phyloP scores from a whole-genome alignment of 192 early-diverging fungal species.

The Coemansia sp. region DNA sequence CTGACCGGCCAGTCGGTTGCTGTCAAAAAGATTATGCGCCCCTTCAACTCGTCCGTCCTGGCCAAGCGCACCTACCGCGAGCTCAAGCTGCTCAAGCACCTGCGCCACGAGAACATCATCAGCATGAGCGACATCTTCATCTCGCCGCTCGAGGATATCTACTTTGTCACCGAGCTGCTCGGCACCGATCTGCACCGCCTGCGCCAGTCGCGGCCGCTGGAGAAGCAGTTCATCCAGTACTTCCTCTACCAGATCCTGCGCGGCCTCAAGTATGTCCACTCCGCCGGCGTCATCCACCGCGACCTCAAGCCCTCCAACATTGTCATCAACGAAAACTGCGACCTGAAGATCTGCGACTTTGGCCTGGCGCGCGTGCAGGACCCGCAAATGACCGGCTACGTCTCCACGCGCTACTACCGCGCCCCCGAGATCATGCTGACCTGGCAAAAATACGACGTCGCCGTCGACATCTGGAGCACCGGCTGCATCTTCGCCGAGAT shows the following conservation, averaged over 20 bases:
- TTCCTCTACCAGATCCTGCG: slow-evolving; percentile 96
- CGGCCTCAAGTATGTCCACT: slow-evolving; percentile 91
- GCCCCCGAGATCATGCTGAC: slow-evolving; percentile 98
- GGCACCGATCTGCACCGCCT: slow-evolving; percentile 95
- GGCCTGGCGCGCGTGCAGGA: slow-evolving; percentile 93
- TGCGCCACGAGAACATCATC: slow-evolving; percentile 96
- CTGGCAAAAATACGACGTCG: slow-evolving; percentile 95
- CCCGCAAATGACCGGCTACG: slow-evolving; percentile 97
- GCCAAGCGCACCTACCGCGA: slow-evolving; percentile 95
- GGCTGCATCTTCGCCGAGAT: slow-evolving; percentile 96
- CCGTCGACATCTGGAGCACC: slow-evolving; percentile 92
- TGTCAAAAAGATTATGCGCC: slow-evolving; percentile 96
- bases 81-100: slow-evolving; percentile 86
- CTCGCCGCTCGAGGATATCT: slow-evolving; percentile 90
- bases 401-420: slow-evolving; percentile 95
- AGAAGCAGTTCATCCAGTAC: slow-evolving; percentile 95
- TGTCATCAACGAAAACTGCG: slow-evolving; percentile 96
- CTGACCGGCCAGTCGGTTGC: slow-evolving; percentile 79
- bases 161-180: slow-evolving; percentile 95
- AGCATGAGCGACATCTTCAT: slow-evolving; percentile 92
- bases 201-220: slow-evolving; percentile 81
- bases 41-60: slow-evolving; percentile 86
- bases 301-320: slow-evolving; percentile 97
- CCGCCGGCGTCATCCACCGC: slow-evolving; percentile 91
- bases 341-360: slow-evolving; percentile 98